Base-by-base conservation (phyloP, 2,329 filamentous ascomycete genomes). In the Nigrospora osmanthi region DNA sequence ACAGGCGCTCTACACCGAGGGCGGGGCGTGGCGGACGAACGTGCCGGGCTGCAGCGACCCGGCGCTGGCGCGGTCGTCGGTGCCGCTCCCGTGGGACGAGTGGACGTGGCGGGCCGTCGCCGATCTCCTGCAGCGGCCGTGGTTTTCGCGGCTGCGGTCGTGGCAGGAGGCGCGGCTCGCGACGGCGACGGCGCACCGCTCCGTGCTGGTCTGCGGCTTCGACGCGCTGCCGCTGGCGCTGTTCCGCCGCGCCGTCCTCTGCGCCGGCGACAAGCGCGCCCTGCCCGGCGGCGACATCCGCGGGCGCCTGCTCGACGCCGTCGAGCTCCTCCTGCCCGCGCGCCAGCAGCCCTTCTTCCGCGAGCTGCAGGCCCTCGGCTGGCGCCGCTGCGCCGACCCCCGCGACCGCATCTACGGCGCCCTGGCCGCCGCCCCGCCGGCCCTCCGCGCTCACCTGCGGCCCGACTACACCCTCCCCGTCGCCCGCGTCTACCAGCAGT, bases 101-200 rank as follows among this genome's bases (percentile, higher is more conserved):
- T 17, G 17, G 37, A 28, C 23, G 37, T 38, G 37, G 37, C 13
- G 11, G 17, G 37, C 37, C 13, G 7, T 41, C 28, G 10, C 6
- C 12, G 31, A 14, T n/a, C 39, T 41, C 10, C 10, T 41, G 16
- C 19, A 41, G 39, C 39, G 39, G 3, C 28, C 39, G 19, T 41
- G 31, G 19, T 41, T 3, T 59, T 65, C 19, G 59, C 54, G 6
- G 3, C 16, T 43, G 13, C 36, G 32, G 31, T 17, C 35, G 17
- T 17, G 19, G 17, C 37, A 38, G 17, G 37, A 38, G 17, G n/a
- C 28, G 3, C 17, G 19, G 13, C 37, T 38, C 17, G 37, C 37
- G 37, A 28, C 7, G 23, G 37, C 37, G 37, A 28, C 23, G 23
- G 23, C 23, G 23, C 13, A 38, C 17, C 19, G 28, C 12, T n/a